These are phyloP conservation scores for Parachlorella kessleri DNA, from an alignment of 139 green algal species.

Conservation along the genomic window DNA sequence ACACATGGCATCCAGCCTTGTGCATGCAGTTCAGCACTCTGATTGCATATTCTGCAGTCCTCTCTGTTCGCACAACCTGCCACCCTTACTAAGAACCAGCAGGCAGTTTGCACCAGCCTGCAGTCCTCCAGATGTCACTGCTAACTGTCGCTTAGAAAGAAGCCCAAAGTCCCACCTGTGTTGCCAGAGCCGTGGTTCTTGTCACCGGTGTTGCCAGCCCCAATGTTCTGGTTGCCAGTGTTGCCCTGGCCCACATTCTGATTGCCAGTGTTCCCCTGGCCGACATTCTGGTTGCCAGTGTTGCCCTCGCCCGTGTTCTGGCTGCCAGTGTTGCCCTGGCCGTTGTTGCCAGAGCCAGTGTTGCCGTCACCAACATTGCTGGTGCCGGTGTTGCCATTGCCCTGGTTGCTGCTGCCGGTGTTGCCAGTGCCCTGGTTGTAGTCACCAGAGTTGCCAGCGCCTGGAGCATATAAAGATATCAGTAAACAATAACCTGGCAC, in stretches of 20 bases:
- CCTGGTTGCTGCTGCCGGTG: neutral
- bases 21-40: no score
- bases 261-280: slow-evolving; percentile 3
- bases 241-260: neutral
- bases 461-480: neutral
- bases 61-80: no score
- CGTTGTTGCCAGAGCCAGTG: neutral
- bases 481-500: no score
- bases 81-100: no score
- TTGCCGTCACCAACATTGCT: neutral
- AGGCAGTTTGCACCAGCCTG: no score
- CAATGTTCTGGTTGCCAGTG: neutral
- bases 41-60: no score
- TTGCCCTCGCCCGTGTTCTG: no score
- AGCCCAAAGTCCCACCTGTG: no score
- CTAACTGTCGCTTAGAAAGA: no score
- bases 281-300: neutral
- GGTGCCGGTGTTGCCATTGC: neutral
- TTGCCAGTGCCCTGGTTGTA: neutral
- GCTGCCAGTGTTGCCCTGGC: neutral
- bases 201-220: neutral
- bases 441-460: neutral
- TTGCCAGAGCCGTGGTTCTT: neutral
- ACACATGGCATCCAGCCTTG: no score
- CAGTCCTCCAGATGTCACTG: no score